Conservation (phyloP, 2,329 filamentous ascomycete species). For the Fusarium papillatum region DNA sequence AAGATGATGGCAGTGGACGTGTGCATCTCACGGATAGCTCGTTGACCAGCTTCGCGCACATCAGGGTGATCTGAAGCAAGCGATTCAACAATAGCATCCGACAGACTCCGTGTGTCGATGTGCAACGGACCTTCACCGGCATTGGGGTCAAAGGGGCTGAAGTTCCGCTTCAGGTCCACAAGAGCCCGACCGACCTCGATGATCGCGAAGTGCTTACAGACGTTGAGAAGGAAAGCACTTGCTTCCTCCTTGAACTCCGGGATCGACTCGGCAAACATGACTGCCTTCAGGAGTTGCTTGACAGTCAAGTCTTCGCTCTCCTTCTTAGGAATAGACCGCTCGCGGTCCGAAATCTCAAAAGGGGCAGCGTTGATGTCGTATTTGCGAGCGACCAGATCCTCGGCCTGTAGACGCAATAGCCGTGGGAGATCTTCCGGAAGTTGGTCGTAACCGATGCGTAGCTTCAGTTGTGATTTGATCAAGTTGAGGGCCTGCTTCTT, state of each 20-base stretch:
- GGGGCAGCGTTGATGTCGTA: constrained; percentile 77
- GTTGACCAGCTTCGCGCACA: constrained; percentile 87
- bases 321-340: constrained; percentile 90
- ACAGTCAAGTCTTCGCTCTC: constrained; percentile 84
- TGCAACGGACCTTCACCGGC: constrained; percentile 89
- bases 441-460: constrained; percentile 89
- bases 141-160: constrained; percentile 85
- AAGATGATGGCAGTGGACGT: constrained; percentile 84
- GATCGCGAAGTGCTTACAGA: constrained; percentile 92
- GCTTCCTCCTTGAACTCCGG: constrained; percentile 85
- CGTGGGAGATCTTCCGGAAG: constrained; percentile 91
- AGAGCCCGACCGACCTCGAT: constrained; percentile 91
- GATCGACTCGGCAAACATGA: constrained; percentile 87
- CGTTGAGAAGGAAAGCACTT: constrained; percentile 79
- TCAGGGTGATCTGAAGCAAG: constrained; percentile 86
- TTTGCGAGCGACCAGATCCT: constrained; percentile 83
- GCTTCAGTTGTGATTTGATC: constrained; percentile 89
- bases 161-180: constrained; percentile 81
- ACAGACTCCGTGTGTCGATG: constrained; percentile 88
- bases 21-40: constrained; percentile 83
- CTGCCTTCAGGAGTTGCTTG: constrained; percentile 89
- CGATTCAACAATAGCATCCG: constrained; percentile 91
- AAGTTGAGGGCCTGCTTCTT: constrained; percentile 94
- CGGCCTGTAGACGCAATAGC: constrained; percentile 88
- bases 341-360: constrained; percentile 82